Evolutionary conservation across 2,329 filamentous ascomycete species (phyloP), one percentile per base, ranked within the genome.

Genomic region (Chrysoporthe puriensis): DNA sequence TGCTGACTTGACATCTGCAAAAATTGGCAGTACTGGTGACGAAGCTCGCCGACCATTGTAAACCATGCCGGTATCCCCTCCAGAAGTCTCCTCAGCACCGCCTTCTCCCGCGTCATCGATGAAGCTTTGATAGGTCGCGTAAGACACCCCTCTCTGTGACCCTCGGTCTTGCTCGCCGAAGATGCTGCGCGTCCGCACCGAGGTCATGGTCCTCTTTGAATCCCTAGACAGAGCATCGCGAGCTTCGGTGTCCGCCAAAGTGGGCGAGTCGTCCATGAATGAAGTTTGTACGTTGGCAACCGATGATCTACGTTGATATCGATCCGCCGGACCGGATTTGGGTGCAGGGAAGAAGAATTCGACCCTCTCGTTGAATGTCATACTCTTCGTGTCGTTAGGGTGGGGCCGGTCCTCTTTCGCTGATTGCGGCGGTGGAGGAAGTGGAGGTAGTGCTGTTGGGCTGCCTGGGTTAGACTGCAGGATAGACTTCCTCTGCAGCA

Each of bases 361-460:
- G 77, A 88, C 85, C 73, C 87, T 88, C 72, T 88, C 86, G 63
- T 87, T 79, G 69, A 86, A 82, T 0, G 84, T 86, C 85, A 87
- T 88, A 73, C 84, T 87, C 74, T 82, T 83, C 3, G 84, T 86
- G 69, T 85, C 76, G 68, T 86, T 87, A 2, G 84, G 82, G 6
- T 81, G 77, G 21, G 85, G 78, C 18, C 82, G 75, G 50, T 75
- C 67, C 7, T 78, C 72, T 18, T 76, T 73, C 34, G 78, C 77
- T 21, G 80, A 78, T 62, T 79, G 80, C 1, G 85, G 83, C 0
- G 82, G 77, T 21, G 79, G 76, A 7, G 84, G 84, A n/a, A 86
- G 78, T 32, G 85, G 83, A 7, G 85, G 84, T n/a, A 87, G 78
- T 62, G 81, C 76, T 5, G 79, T 83, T 18, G 83, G 83, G 70